Conservation (phyloP, 345 rosid species). For the Arabidopsis suecica region DNA sequence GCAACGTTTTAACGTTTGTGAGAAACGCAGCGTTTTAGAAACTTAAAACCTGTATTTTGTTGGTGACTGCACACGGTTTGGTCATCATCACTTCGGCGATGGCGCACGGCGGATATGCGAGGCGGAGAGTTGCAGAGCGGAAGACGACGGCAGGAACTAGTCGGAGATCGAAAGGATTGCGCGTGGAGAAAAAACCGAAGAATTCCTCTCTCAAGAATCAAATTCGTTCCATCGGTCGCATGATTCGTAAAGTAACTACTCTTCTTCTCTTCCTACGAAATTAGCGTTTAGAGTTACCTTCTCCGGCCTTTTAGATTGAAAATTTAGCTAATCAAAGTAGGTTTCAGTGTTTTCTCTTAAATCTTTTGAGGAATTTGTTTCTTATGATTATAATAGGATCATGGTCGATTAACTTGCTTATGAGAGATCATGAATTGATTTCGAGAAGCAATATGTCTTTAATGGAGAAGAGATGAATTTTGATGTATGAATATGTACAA, state of each 20-base stretch:
- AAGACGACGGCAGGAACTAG: slow-evolving; percentile 39
- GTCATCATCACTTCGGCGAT: slow-evolving; percentile 8
- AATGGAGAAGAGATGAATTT: neutral
- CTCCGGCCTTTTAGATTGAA: neutral
- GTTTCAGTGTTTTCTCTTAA: too few species aligned
- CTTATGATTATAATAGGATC: neutral
- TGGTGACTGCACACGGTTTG: slow-evolving; percentile 17
- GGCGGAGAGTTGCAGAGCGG: slow-evolving; percentile 9
- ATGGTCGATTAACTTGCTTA: neutral
- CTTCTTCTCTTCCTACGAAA: neutral
- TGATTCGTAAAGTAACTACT: slow-evolving; percentile 26
- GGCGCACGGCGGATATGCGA: slow-evolving; percentile 32
- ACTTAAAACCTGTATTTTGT: too few species aligned
- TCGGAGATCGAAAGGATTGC: slow-evolving; percentile 71
- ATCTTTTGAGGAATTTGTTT: slow-evolving; percentile 5
- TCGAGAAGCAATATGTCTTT: neutral
- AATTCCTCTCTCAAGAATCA: slow-evolving; percentile 76
- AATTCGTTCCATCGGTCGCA: slow-evolving; percentile 37
- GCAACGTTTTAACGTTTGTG: neutral
- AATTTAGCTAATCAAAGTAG: neutral
- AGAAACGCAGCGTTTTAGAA: neutral
- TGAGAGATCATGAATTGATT: slow-evolving; percentile 14
- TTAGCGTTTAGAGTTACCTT: slow-evolving; percentile 7
- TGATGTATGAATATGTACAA: slow-evolving; percentile 13
- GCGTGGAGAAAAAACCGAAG: slow-evolving; percentile 72